Base-by-base conservation (phyloP, 2,329 filamentous ascomycete species). In the Aureobasidium leucospermi region DNA sequence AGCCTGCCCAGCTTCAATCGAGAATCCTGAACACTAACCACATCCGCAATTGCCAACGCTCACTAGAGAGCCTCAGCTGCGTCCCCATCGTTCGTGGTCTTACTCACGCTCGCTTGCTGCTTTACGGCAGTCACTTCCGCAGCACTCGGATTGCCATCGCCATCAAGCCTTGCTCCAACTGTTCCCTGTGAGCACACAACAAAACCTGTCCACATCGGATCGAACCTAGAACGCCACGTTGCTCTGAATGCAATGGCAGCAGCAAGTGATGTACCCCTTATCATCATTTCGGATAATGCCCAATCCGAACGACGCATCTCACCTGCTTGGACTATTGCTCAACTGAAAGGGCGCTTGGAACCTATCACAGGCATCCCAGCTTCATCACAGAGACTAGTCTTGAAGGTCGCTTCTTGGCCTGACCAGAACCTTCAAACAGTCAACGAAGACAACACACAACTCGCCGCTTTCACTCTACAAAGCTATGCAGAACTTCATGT, bases 341-440 rank as follows among this genome's bases (percentile, higher is more conserved):
- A 90, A 68, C 81, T 97, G 67, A 96, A 93, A 77, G 76, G 81
- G 57, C 95, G 94, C 74, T 85, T 99, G 55, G 93, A 97, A 75
- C 88, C 90, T 63, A 86, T 97, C 75, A 97, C 93, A 1, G 94
- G 94, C 63, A 85, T 97, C 39, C 93, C 94, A 15, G 89, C 92
- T 10, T 82, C 81, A 32, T 85, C 81, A 62, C 94, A 97, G 73
- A 84, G 79, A 63, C 81, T 99, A 63, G 85, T 79, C 32, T 79
- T 96, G 70, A 89, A 86, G 71, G 78, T 85, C 15, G 78, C 81
- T 29, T 81, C 81, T 36, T 80, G 84, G 66, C 81, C 85, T 63
- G 79, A 79, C 62, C 79, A 89, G 65, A 74, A 86, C 56, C 78
- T 95, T 67, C 81, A 86, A 68, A 86, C 86, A 46, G 76, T 80